phyloP scores from a whole-genome alignment of 2,329 filamentous ascomycete genomes.

The Lachnellula suecica region DNA sequence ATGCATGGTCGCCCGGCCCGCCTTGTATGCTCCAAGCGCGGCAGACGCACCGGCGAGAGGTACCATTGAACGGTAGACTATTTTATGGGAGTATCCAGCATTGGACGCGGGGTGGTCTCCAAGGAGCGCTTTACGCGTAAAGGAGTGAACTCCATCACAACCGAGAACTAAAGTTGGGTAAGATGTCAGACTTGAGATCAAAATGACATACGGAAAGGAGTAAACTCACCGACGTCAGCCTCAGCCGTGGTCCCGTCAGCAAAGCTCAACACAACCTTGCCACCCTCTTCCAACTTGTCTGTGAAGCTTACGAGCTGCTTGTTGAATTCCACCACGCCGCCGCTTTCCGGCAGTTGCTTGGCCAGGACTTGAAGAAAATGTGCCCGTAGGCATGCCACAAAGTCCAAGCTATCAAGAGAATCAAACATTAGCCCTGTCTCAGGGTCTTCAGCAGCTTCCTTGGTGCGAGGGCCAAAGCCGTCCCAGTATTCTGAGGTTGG shows the following conservation, averaged over 20 bases:
- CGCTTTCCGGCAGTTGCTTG: conserved; percentile 35
- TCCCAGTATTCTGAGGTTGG: not conserved
- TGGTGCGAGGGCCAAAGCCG: not conserved
- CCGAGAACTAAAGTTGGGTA: conserved; percentile 46
- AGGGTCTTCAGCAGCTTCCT: not conserved
- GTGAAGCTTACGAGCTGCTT: conserved; percentile 29
- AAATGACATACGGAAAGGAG: not conserved
- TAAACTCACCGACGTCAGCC: conserved; percentile 40
- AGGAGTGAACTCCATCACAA: conserved; percentile 62
- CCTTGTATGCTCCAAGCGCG: conserved; percentile 33
- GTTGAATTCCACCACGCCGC: conserved; percentile 24
- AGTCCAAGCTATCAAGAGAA: not conserved
- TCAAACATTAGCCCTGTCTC: too few species aligned
- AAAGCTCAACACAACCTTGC: conserved; percentile 34
- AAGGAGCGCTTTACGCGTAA: conserved; percentile 48
- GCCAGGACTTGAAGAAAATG: conserved; percentile 13
- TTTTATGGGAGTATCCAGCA: conserved; percentile 52
- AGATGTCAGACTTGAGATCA: not conserved
- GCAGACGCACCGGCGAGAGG: conserved; percentile 50
- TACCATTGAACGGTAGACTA: conserved; percentile 58
- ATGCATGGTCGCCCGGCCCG: conserved; percentile 50
- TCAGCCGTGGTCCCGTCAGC: conserved; percentile 39
- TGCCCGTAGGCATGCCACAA: not conserved
- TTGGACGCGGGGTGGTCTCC: conserved; percentile 43
- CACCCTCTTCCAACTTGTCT: conserved; percentile 17